Percentiles rank a stretch among this genome's conserved stretches.
Evolutionary conservation across 352 stramenopile genomes (phyloP).

Genomic region (Phytophthora boehmeriae): DNA sequence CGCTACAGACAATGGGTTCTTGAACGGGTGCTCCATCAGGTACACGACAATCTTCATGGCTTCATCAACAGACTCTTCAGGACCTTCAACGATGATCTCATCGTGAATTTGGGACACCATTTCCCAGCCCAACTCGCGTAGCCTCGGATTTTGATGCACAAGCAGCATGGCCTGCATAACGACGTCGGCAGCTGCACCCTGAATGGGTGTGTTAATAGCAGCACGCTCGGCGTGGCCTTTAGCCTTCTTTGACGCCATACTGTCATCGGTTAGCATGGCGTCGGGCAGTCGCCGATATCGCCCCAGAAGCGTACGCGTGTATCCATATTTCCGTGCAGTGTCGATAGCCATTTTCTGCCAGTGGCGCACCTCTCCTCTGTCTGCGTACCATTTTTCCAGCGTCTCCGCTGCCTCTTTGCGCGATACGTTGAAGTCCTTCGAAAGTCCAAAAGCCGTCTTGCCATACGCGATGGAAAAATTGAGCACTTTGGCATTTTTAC

Average conservation of each 20-base stretch:
- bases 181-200: slow-evolving; percentile 97
- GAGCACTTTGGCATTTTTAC: slow-evolving; percentile 98
- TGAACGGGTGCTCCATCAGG: slow-evolving; percentile 98
- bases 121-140: slow-evolving; percentile 96
- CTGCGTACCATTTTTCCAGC: slow-evolving; percentile 97
- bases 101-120: slow-evolving; percentile 99
- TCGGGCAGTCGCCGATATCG: slow-evolving; percentile 96
- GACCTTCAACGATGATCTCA: slow-evolving; percentile 99
- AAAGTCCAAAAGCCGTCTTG: slow-evolving; percentile 98
- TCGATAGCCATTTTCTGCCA: slow-evolving; percentile 96
- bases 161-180: slow-evolving; percentile 99
- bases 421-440: slow-evolving; percentile 88
- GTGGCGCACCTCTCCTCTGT: slow-evolving; percentile 87
- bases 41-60: slow-evolving; percentile 85
- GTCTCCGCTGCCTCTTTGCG: slow-evolving; percentile 82
- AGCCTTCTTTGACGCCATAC: slow-evolving; percentile 67
- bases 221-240: slow-evolving; percentile 92
- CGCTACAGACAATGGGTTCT: slow-evolving; percentile 87
- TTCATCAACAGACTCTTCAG: slow-evolving; percentile 96
- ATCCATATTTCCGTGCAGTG: slow-evolving; percentile 80
- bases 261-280: slow-evolving; percentile 77
- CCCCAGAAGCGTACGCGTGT: slow-evolving; percentile 97
- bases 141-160: slow-evolving; percentile 92
- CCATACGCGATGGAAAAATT: slow-evolving; percentile 99
- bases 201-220: slow-evolving; percentile 99